Evolutionary conservation across 352 stramenopile genomes (phyloP).

Genomic region (Pythium oligandrum): DNA sequence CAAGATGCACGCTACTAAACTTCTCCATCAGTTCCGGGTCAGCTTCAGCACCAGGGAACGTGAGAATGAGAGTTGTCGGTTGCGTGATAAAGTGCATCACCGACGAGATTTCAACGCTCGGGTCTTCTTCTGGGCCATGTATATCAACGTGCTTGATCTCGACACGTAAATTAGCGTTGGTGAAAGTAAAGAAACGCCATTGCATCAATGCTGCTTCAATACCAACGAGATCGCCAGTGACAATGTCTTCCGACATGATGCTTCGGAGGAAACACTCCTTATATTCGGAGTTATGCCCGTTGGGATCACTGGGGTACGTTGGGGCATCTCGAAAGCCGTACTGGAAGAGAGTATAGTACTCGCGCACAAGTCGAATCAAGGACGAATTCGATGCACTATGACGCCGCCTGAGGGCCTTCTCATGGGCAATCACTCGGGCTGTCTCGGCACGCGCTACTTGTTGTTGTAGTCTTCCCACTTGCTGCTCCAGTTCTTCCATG

Average conservation of each 20-base stretch:
- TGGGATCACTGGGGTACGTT: conserved; percentile 3
- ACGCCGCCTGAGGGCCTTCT: not conserved
- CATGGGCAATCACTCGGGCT: conserved; percentile 3
- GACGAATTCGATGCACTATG: conserved; percentile 4
- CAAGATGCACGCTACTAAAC: too few relatives aligned
- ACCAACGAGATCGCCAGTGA: conserved; percentile 14
- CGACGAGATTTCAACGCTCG: too few relatives aligned
- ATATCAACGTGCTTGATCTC: conserved; percentile 8
- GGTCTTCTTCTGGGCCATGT: not conserved
- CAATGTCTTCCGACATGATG: conserved; percentile 11
- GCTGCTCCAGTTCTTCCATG: conserved; percentile 6
- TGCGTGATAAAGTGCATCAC: too few relatives aligned
- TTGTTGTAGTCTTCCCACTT: not conserved
- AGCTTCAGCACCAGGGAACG: too few relatives aligned
- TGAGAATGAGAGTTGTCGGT: too few relatives aligned
- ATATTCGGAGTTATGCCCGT: conserved; percentile 1
- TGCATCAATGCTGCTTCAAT: conserved; percentile 12
- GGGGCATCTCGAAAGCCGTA: conserved; percentile 4
- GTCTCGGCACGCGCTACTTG: conserved; percentile 2
- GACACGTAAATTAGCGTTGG: conserved; percentile 1
- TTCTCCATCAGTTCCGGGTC: too few relatives aligned
- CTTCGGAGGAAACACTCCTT: conserved; percentile 14
- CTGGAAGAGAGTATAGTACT: conserved; percentile 16
- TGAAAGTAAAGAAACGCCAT: conserved; percentile 12
- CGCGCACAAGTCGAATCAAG: not conserved